Evolutionary conservation across 768 basidiomycete genomes (phyloP).

Genomic region (Collybia mongolica): DNA sequence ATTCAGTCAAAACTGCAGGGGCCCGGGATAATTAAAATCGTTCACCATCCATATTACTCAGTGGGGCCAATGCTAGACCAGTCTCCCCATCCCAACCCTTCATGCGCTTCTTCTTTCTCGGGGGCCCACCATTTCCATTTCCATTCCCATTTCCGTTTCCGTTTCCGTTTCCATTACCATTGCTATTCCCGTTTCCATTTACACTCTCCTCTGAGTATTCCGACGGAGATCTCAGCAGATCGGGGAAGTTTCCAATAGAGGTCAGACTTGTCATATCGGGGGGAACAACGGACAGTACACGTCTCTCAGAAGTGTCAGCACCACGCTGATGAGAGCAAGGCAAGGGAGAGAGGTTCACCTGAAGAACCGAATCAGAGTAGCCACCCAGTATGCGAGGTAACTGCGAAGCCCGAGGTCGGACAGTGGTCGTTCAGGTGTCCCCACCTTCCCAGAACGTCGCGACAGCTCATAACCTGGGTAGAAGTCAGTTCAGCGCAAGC

Average conservation of each 20-base stretch:
- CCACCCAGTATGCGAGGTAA: constrained; percentile 88
- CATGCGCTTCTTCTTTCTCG: constrained; percentile 46
- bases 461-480: constrained; percentile 88
- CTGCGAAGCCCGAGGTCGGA: constrained; percentile 91
- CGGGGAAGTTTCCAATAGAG: constrained; percentile 42
- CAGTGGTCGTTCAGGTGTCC: constrained; percentile 93
- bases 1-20: constrained; percentile 1
- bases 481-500: neutral
- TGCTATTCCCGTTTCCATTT: constrained; percentile 4
- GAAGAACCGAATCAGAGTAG: constrained; percentile 82
- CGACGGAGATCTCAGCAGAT: constrained; percentile 32
- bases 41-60: constrained; percentile 40
- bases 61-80: constrained; percentile 25
- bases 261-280: constrained; percentile 47
- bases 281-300: constrained; percentile 60
- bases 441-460: constrained; percentile 71
- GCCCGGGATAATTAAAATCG: neutral
- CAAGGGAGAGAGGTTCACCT: constrained; percentile 40
- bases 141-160: constrained; percentile 9
- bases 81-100: constrained; percentile 81
- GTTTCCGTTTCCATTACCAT: constrained; percentile 18
- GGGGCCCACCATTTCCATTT: constrained; percentile 20
- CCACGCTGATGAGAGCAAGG: neutral
- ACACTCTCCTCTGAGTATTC: constrained; percentile 21
- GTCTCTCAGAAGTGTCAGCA: constrained; percentile 25